Percentiles rank a stretch among this genome's conserved stretches.
phyloP scores from a whole-genome alignment of 352 stramenopile genomes.

The Pythium monospermum region DNA sequence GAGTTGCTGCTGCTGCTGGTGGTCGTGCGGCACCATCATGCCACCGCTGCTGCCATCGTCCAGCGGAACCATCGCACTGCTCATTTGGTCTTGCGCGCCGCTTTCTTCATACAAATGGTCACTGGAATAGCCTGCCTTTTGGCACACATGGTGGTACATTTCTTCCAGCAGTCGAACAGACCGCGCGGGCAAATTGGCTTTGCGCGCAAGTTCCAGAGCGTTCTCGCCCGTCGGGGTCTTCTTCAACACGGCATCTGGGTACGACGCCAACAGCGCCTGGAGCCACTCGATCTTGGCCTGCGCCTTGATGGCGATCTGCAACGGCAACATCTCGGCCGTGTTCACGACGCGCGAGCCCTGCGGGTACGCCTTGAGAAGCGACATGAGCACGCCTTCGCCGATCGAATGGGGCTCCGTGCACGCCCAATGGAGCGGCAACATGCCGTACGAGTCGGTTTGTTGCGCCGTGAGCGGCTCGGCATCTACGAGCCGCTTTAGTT shows the following conservation, averaged over 20 bases:
- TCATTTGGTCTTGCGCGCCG: too few relatives aligned
- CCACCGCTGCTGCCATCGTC: background rate
- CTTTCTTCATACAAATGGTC: conserved; percentile 56
- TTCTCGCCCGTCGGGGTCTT: conserved; percentile 55
- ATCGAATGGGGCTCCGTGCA: conserved; percentile 64
- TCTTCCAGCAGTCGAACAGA: conserved; percentile 80
- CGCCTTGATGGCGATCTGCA: conserved; percentile 76
- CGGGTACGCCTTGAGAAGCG: conserved; percentile 48
- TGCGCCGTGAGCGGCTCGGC: conserved; percentile 37
- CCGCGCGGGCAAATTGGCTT: conserved; percentile 45
- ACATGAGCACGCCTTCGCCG: conserved; percentile 37
- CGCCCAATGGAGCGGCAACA: conserved; percentile 81
- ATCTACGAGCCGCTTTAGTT: conserved; percentile 41
- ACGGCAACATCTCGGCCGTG: conserved; percentile 68
- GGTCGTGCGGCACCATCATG: background rate
- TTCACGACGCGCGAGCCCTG: conserved; percentile 60
- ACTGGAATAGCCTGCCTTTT: conserved; percentile 48
- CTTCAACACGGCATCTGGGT: conserved; percentile 36
- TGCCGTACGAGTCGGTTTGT: conserved; percentile 75
- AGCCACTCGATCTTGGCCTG: conserved; percentile 60
- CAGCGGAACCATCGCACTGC: background rate
- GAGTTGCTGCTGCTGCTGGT: background rate
- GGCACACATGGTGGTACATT: conserved; percentile 84
- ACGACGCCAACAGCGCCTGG: conserved; percentile 42
- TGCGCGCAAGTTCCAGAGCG: conserved; percentile 58